A percentile compares a stretch with the other conserved stretches of the same genome.
These are phyloP conservation scores for Chrysoporthe deuterocubensis DNA, from an alignment of 2,329 filamentous ascomycete genomes.

Conservation along the genomic window DNA sequence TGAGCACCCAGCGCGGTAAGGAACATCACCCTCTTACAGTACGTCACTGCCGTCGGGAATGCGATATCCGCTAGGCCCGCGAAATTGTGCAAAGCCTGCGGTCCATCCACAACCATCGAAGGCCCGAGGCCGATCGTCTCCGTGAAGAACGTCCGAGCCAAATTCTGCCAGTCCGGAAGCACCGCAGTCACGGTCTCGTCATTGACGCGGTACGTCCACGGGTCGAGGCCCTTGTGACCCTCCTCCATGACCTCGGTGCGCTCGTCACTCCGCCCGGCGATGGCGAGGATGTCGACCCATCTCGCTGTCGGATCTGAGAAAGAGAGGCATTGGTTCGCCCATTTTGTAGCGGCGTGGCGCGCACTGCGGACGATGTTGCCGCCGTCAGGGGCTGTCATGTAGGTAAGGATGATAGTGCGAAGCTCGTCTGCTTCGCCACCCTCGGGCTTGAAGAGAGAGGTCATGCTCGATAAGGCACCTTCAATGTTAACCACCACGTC, in stretches of 20 bases:
- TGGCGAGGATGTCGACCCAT: constrained; percentile 86
- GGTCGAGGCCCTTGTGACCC: constrained; percentile 83
- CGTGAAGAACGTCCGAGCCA: constrained; percentile 55
- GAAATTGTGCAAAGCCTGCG: constrained; percentile 52
- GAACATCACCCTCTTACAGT: constrained; percentile 61
- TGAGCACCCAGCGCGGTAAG: constrained; percentile 50
- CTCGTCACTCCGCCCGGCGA: constrained; percentile 68
- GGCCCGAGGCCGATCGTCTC: constrained; percentile 38
- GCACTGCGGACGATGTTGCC: constrained; percentile 69
- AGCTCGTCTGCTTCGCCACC: constrained; percentile 41
- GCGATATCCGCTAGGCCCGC: constrained; percentile 53
- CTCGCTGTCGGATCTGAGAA: constrained; percentile 79
- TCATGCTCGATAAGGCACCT: constrained; percentile 79
- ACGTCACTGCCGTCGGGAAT: constrained; percentile 71
- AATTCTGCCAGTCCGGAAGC: constrained; percentile 57
- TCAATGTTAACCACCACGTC: constrained; percentile 87
- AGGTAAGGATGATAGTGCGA: constrained; percentile 64
- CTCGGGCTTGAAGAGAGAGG: constrained; percentile 46
- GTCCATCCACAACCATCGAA: constrained; percentile 43
- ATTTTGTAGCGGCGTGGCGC: constrained; percentile 82
- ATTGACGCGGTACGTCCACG: constrained; percentile 56
- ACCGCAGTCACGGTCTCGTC: constrained; percentile 43
- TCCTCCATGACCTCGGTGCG: constrained; percentile 87
- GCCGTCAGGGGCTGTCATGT: constrained; percentile 61
- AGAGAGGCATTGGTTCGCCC: constrained; percentile 84